phyloP scores from a whole-genome alignment of 495 filamentous ascomycete species.

The Talaromyces thailandensis region DNA sequence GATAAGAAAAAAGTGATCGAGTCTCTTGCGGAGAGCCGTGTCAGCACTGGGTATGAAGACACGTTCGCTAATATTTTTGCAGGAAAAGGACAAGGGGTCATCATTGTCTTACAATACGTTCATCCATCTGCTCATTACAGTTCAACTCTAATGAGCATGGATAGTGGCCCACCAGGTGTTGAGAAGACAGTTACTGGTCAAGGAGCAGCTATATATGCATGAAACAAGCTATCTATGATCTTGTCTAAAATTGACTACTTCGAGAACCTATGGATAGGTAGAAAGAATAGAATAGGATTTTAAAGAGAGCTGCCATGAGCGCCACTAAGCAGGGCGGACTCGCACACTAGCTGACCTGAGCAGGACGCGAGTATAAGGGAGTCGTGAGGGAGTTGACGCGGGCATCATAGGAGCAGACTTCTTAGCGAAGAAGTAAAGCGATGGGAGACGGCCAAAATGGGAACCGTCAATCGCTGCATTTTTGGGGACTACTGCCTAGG shows the following conservation, averaged over 20 bases:
- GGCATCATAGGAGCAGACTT: not conserved
- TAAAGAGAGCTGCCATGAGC: not conserved
- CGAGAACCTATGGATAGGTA: not conserved
- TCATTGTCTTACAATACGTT: slow-evolving; percentile 21
- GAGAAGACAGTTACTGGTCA: slow-evolving; percentile 32
- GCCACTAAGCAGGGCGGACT: not conserved
- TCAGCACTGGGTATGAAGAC: slow-evolving; percentile 5
- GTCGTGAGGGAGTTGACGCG: not conserved
- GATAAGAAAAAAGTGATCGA: slow-evolving; percentile 14
- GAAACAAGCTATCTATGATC: not conserved
- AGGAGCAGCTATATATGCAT: not conserved
- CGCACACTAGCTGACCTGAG: not conserved
- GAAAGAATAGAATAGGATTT: not conserved
- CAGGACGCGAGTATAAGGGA: not conserved
- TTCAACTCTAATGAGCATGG: slow-evolving; percentile 31
- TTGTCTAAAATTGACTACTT: not conserved
- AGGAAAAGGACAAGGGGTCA: slow-evolving; percentile 27
- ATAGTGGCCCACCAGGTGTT: slow-evolving; percentile 33
- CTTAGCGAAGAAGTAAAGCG: no score
- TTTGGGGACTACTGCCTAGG: no score
- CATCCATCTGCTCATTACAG: not conserved
- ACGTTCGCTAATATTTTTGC: slow-evolving; percentile 21
- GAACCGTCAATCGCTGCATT: no score
- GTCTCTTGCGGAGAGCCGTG: slow-evolving; percentile 14
- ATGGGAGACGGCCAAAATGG: no score